Percentiles rank a stretch among this genome's conserved stretches.
phyloP scores from a whole-genome alignment of 176 grass and related monocot species.

The Triticum timopheevii region DNA sequence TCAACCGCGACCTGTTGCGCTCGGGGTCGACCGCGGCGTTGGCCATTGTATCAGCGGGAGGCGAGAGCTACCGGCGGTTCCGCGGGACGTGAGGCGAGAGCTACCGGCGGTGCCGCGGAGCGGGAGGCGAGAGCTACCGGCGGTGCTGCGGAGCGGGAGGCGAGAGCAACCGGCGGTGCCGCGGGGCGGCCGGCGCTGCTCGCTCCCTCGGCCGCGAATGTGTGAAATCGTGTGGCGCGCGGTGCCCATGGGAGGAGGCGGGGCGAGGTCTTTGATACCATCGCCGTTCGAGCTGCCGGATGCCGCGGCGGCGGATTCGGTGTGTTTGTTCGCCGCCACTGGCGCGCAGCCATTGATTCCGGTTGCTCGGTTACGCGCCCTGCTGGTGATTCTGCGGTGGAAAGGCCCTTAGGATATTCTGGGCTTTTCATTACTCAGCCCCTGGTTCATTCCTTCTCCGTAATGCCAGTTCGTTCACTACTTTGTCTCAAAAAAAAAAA shows the following conservation, averaged over 20 bases:
- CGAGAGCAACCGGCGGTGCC: neutral
- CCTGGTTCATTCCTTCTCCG: no score
- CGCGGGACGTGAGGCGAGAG: no score
- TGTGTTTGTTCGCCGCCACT: slow-evolving; percentile 5
- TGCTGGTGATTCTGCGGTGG: neutral
- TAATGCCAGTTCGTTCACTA: no score
- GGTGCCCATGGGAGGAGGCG: slow-evolving; percentile 27
- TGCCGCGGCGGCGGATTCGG: neutral
- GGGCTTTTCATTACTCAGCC: neutral
- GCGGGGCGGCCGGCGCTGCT: slow-evolving; percentile 24
- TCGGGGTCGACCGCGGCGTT: neutral
- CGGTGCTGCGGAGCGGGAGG: no score
- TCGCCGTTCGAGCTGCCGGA: neutral
- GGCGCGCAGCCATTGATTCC: slow-evolving; percentile 14
- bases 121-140: no score
- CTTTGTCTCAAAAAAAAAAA: no score
- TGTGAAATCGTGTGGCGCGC: neutral
- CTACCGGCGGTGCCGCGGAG: no score
- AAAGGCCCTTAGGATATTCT: neutral
- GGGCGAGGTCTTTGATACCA: slow-evolving; percentile 27
- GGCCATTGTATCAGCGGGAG: slow-evolving; percentile 31
- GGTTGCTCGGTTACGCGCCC: neutral
- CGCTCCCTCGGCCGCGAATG: slow-evolving; percentile 9
- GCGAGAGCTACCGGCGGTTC: slow-evolving; percentile 22
- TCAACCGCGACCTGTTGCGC: neutral